phyloP scores from a whole-genome alignment of 345 rosid genomes.

The Lepidium didymum region DNA sequence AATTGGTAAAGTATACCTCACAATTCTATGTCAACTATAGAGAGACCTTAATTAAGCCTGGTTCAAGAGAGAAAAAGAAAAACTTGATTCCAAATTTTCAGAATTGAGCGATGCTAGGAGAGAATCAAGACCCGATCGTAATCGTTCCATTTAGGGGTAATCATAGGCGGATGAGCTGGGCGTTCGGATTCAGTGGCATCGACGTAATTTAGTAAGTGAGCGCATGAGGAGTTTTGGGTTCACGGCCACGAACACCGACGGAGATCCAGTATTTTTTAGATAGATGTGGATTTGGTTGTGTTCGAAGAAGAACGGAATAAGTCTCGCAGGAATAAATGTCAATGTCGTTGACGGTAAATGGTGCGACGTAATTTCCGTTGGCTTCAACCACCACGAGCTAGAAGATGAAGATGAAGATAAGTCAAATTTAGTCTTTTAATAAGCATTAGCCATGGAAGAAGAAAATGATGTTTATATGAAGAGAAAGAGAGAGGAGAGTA shows the following conservation, averaged over 20 bases:
- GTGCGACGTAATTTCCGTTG: conserved; percentile 70
- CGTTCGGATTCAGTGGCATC: conserved; percentile 29
- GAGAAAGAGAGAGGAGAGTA: too few relatives aligned
- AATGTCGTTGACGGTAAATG: conserved; percentile 43
- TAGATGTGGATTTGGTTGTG: conserved; percentile 37
- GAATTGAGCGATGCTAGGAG: background rate
- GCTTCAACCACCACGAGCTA: conserved; percentile 76
- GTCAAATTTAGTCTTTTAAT: too few relatives aligned
- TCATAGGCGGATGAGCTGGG: conserved; percentile 41
- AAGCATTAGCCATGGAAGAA: too few relatives aligned
- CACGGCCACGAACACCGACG: conserved; percentile 54
- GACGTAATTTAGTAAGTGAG: conserved; percentile 43
- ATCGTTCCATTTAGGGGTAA: conserved; percentile 61
- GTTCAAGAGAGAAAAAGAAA: background rate
- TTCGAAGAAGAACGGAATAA: conserved; percentile 58
- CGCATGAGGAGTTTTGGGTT: conserved; percentile 52
- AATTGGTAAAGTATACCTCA: background rate
- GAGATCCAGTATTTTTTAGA: conserved; percentile 47
- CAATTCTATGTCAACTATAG: background rate
- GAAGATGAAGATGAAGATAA: too few relatives aligned
- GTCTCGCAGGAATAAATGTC: conserved; percentile 81
- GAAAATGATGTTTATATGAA: too few relatives aligned
- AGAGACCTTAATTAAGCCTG: background rate
- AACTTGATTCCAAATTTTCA: background rate
- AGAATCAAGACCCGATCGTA: conserved; percentile 19